Evolutionary conservation across 2,329 filamentous ascomycete genomes (phyloP).

Genomic region (Fusarium haematococcum): DNA sequence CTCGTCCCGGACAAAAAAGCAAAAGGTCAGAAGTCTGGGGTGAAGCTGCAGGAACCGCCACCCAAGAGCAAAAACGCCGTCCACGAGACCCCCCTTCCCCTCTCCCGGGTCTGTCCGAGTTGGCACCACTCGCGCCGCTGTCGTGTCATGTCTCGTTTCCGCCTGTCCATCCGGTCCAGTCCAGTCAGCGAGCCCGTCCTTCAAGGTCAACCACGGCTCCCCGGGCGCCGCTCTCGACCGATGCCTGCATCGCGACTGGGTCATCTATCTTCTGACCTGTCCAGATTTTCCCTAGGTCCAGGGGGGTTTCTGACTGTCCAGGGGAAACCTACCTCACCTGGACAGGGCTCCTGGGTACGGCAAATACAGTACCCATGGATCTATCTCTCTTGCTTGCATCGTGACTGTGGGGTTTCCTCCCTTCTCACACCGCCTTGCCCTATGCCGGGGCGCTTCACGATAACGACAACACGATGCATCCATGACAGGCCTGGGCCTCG

Average conservation of each 20-base stretch:
- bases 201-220: constrained; percentile 14
- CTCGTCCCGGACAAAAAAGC: constrained; percentile 3
- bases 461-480: constrained; percentile 24
- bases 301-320: background rate
- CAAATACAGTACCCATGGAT: background rate
- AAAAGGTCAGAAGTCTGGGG: constrained; percentile 22
- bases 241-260: constrained; percentile 41
- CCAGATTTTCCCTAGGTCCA: constrained; percentile 17
- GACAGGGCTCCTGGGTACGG: background rate
- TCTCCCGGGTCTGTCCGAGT: constrained; percentile 44
- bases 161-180: constrained; percentile 12
- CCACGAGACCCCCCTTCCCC: constrained; percentile 41
- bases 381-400: constrained; percentile 14
- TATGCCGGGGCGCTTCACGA: constrained; percentile 21
- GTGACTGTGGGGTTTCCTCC: constrained; percentile 30
- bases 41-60: constrained; percentile 45
- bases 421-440: constrained; percentile 43
- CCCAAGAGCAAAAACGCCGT: constrained; percentile 16
- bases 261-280: constrained; percentile 29
- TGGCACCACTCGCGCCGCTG: constrained; percentile 42
- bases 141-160: constrained; percentile 33
- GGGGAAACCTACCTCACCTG: background rate
- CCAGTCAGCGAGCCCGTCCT: background rate
- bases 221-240: constrained; percentile 33
- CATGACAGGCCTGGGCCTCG: background rate